These are phyloP conservation scores for Macrophomina phaseolina DNA, from an alignment of 2,329 filamentous ascomycete genomes.

Conservation along the genomic window DNA sequence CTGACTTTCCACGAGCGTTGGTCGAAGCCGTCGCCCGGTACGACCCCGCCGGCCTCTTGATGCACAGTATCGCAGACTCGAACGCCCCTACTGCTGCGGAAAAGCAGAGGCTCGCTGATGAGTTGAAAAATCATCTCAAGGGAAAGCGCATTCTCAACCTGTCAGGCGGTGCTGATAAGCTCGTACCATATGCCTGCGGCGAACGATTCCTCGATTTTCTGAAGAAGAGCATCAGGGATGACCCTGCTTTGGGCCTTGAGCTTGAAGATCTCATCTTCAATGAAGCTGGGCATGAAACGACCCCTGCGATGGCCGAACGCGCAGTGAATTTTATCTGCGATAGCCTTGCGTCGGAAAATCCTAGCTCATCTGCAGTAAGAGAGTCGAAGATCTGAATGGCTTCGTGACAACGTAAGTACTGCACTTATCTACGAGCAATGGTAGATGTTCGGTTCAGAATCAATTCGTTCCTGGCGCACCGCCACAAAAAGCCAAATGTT, in stretches of 20 bases:
- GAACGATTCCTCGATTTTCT: conserved; percentile 68
- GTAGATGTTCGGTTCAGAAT: not conserved
- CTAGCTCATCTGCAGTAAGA: conserved; percentile 12
- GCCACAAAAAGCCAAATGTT: not conserved
- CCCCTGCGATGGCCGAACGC: conserved; percentile 68
- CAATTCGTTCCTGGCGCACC: not conserved
- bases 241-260: conserved; percentile 55
- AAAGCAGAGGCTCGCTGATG: conserved; percentile 39
- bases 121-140: conserved; percentile 43
- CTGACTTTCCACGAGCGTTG: conserved; percentile 75
- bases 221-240: conserved; percentile 61
- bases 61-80: conserved; percentile 46
- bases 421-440: not conserved
- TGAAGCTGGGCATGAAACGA: conserved; percentile 73
- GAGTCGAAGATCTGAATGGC: conserved; percentile 20
- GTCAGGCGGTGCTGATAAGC: conserved; percentile 70
- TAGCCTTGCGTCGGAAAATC: conserved; percentile 36
- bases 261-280: conserved; percentile 72
- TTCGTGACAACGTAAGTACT: conserved; percentile 2
- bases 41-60: conserved; percentile 78
- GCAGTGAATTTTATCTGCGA: conserved; percentile 67
- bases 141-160: conserved; percentile 68
- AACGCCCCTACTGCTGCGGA: conserved; percentile 36
- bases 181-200: conserved; percentile 71
- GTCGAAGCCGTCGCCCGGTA: conserved; percentile 65